Base-by-base conservation (phyloP, 164 flowering plant species). In the Kalanchoe fedtschenkoi region DNA sequence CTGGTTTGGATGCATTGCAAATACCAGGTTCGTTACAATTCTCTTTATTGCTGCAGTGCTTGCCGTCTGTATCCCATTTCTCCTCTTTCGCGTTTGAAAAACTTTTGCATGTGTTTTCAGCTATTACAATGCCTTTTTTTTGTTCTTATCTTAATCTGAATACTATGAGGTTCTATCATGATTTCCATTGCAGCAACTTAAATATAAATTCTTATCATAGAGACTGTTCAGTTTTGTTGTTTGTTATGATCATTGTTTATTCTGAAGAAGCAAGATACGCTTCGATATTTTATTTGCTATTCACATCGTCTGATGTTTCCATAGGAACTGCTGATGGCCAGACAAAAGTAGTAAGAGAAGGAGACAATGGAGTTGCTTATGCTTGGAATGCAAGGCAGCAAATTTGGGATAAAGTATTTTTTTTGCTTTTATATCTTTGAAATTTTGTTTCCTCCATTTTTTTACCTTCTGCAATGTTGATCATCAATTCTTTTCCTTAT, bases 281-380 rank as follows among this genome's bases (percentile, higher is more conserved):
- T 28, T 51, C 26, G 56, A 11, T 51, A 26, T 3, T 51, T 24
- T 0, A 13, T 10, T 32, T 13, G 39, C 32, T 19, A 34, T 34
- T 33, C 22, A 34, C 61, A 57, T n/a, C 69, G 24, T 63, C 60
- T 51, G 70, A 46, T 32, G 14, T 51, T 51, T 11, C 16, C 68
- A 63, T 83, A 93, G 99, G 99, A 63, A 75, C 81, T 30, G 75
- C 73, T 68, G 87, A 88, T 74, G 97, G 99, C 51, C 97, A 93
- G 73, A 93, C 99, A 0, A 90, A 83, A 74, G 67, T 90, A 62
- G 84, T 93, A 46, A 80, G 99, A 72, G 99, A 90, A 83, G 99
- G 99, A 59, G 99, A 93, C 79, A 91, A 85, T 76, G 99, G 97
- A 68, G 88, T 93, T 60, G 99, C 99, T 41, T 93, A 93, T 73